Evolutionary conservation across 768 basidiomycete species (phyloP).

Genomic region (Pleurotus citrinopileatus): DNA sequence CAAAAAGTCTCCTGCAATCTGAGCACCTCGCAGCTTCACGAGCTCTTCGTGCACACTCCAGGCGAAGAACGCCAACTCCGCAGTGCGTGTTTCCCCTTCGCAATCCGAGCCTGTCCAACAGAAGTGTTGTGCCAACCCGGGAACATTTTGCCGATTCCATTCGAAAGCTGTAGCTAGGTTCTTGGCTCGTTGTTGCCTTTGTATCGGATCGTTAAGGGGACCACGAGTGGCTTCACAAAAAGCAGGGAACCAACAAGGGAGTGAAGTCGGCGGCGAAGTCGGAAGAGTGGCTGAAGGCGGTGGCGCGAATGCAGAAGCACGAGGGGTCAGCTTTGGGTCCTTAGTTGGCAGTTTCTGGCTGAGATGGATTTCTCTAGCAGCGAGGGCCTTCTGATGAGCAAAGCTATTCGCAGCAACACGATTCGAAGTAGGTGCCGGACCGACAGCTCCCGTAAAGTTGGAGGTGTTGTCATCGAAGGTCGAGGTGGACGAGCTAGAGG

Average conservation of each 20-base stretch:
- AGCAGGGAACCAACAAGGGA: neutral
- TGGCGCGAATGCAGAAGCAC: neutral
- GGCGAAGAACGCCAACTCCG: slow-evolving; percentile 21
- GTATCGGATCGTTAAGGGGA: neutral
- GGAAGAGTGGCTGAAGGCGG: neutral
- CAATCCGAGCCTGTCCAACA: slow-evolving; percentile 18
- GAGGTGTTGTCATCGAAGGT: neutral
- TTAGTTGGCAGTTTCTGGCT: neutral
- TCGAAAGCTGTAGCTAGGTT: neutral
- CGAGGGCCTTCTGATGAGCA: neutral
- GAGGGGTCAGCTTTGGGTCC: neutral
- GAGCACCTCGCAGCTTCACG: slow-evolving; percentile 14
- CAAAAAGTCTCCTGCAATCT: slow-evolving; percentile 21
- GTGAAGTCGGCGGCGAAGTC: neutral
- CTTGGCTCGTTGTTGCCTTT: neutral
- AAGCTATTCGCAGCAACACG: too few relatives aligned
- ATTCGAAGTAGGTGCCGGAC: too few relatives aligned
- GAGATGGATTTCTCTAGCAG: neutral
- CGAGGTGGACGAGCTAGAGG: neutral
- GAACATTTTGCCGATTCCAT: slow-evolving; percentile 19
- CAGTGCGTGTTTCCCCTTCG: slow-evolving; percentile 6
- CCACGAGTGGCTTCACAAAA: neutral
- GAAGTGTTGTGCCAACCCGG: slow-evolving; percentile 26
- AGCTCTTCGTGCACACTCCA: slow-evolving; percentile 19
- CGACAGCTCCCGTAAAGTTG: too few relatives aligned